Percentiles rank a stretch among this genome's conserved stretches.
Conservation (phyloP, 306 rosid genomes). For the Elaeagnus macrophylla region DNA sequence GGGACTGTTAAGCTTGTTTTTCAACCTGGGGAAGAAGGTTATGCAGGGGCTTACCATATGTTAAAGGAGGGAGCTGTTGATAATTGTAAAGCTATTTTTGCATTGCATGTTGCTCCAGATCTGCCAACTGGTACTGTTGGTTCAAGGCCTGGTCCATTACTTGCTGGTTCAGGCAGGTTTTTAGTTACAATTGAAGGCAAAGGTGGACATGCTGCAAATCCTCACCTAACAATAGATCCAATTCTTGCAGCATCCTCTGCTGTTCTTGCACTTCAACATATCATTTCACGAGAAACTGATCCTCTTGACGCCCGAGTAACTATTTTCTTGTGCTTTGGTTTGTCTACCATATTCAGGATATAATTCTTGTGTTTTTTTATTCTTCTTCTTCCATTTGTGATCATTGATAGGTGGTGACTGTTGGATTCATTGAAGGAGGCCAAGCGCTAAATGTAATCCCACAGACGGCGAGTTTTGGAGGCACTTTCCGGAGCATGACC, state of each 20-base stretch:
- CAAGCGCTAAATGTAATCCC: slow-evolving; percentile 31
- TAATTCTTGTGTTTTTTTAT: background rate
- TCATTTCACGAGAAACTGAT: slow-evolving; percentile 48
- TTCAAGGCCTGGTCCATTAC: slow-evolving; percentile 43
- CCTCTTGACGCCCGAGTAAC: slow-evolving; percentile 40
- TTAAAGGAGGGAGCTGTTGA: slow-evolving; percentile 45
- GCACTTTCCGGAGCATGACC: slow-evolving; percentile 41
- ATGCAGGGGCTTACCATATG: slow-evolving; percentile 44
- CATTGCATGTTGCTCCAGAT: slow-evolving; percentile 33
- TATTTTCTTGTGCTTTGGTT: too few species aligned
- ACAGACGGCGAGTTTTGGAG: slow-evolving; percentile 33
- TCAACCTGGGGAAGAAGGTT: slow-evolving; percentile 55
- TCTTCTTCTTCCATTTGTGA: background rate
- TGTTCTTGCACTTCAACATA: slow-evolving; percentile 43
- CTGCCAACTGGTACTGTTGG: slow-evolving; percentile 28
- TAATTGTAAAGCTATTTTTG: slow-evolving; percentile 38
- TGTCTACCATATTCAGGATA: too few species aligned
- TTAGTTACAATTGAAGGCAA: slow-evolving; percentile 25
- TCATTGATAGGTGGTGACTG: slow-evolving; percentile 29
- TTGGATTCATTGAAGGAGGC: slow-evolving; percentile 39
- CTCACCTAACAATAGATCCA: slow-evolving; percentile 36
- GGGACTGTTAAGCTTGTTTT: slow-evolving; percentile 63
- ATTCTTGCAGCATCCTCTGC: slow-evolving; percentile 34
- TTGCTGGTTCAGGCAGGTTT: slow-evolving; percentile 41
- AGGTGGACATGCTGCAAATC: slow-evolving; percentile 35